A percentile compares a stretch with the other conserved stretches of the same genome.
phyloP scores from a whole-genome alignment of 1,139 yeast species.

The Yarrowia galli region DNA sequence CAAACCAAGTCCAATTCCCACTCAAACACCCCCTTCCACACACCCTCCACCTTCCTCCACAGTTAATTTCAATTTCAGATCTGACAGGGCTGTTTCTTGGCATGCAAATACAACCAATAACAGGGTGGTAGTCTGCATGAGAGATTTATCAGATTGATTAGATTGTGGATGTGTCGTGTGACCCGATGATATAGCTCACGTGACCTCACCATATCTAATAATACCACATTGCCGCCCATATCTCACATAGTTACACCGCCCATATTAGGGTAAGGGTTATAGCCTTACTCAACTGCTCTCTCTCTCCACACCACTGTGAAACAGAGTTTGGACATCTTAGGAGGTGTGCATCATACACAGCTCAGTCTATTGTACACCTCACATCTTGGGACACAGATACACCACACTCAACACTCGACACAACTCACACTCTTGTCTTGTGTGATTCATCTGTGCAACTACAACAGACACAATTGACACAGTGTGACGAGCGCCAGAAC shows the following conservation, averaged over 20 bases:
- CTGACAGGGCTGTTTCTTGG: background rate
- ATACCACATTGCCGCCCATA: too few relatives aligned
- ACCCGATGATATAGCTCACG: background rate
- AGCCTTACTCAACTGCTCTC: too few relatives aligned
- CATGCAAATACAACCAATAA: background rate
- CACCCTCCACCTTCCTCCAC: too few relatives aligned
- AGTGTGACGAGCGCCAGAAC: too few relatives aligned
- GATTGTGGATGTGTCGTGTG: background rate
- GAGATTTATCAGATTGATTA: background rate
- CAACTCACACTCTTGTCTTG: too few relatives aligned
- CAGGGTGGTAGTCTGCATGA: background rate
- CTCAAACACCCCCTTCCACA: too few relatives aligned
- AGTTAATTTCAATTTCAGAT: too few relatives aligned
- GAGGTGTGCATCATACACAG: background rate
- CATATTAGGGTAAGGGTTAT: background rate
- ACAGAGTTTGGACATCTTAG: background rate
- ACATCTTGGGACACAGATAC: background rate
- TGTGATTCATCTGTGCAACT: too few relatives aligned
- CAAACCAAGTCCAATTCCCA: too few relatives aligned
- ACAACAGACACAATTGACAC: background rate
- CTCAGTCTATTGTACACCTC: slow-evolving; percentile 10
- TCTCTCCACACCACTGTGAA: background rate
- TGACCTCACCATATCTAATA: too few relatives aligned
- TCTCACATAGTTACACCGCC: background rate
- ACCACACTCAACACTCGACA: too few relatives aligned